A percentile compares a stretch with the other conserved stretches of the same genome.
Conservation (phyloP, 441 rosid species). For the Gossypium lobatum region DNA sequence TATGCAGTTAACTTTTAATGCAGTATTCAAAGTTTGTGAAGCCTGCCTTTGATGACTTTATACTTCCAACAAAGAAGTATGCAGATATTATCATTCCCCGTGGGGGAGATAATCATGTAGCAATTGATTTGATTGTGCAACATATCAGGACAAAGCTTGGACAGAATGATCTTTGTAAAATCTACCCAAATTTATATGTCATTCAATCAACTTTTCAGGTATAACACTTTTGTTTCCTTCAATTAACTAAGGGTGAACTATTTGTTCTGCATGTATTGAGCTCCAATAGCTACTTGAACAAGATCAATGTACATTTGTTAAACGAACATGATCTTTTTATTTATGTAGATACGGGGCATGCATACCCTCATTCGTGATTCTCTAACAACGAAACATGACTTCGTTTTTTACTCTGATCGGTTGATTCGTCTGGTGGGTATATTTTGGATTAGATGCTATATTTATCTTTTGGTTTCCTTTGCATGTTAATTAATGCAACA, state of each 20-base stretch:
- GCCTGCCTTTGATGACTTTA: slow-evolving; percentile 97
- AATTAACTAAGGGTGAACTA: slow-evolving; percentile 2
- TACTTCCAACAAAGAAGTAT: slow-evolving; percentile 93
- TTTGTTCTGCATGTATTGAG: background rate
- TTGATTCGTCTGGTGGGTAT: slow-evolving; percentile 86
- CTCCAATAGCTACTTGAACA: background rate
- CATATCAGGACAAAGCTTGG: slow-evolving; percentile 95
- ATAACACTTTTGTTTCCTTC: slow-evolving; percentile 15
- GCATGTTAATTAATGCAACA: background rate
- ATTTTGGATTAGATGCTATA: slow-evolving; percentile 2
- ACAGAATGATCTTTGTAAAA: slow-evolving; percentile 96
- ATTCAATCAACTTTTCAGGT: slow-evolving; percentile 99
- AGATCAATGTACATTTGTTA: background rate
- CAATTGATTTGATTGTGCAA: slow-evolving; percentile 93
- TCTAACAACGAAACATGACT: slow-evolving; percentile 91
- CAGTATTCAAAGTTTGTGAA: slow-evolving; percentile 98
- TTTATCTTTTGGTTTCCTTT: slow-evolving; percentile 4
- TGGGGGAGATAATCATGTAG: slow-evolving; percentile 98
- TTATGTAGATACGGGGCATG: slow-evolving; percentile 92
- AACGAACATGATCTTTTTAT: slow-evolving; percentile 6
- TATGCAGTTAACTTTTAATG: slow-evolving; percentile 25
- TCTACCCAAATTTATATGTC: slow-evolving; percentile 85
- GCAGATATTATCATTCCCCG: slow-evolving; percentile 98
- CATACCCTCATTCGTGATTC: slow-evolving; percentile 96
- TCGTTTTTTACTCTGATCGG: slow-evolving; percentile 88